Evolutionary conservation across 192 early-diverging fungal species (phyloP), one percentile per base, ranked within the genome.

Genomic region (Glomus cerebriforme): DNA sequence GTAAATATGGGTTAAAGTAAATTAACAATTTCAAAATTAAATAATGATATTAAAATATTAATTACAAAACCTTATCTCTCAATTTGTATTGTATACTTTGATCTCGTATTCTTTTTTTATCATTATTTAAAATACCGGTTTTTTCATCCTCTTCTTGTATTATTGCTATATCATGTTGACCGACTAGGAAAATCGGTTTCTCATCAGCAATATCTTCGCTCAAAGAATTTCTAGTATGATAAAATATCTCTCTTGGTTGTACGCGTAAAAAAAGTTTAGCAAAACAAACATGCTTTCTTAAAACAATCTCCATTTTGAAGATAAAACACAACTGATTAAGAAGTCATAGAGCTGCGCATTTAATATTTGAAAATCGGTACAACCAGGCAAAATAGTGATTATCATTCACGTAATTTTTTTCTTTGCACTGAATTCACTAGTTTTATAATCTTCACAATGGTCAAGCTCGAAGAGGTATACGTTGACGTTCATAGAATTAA

Each of bases 61-160:
- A 43, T 10, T 43, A 49, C 43, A 29, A 32, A 66, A 77, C 76
- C 76, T 77, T 77, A 35, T 77, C 76, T 66, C 63, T 19, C 7
- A 77, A 67, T 66, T 77, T 77, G 13, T 77, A 77, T 29, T 77
- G 63, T 27, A 77, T 19, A 67, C 63, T 77, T 49, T 54, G 45
- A 54, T 31, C 29, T 54, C 49, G 15, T 2, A 54, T 22, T 22
- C 4, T 54, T 22, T 54, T 17, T 7, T 22, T 22, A 22, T 54
- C 19, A 4, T 54, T 47, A 13, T 47, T 54, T n/a, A 19, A 54
- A 17, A 3, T 17, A 54, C 1, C 0, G 49, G 19, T 17, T 54
- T 22, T 22, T 54, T 54, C 49, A 54, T 17, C 1, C 39, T 43
- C 17, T 54, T 54, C 17, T 43, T 43, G 39, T 22, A 54, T 54